phyloP scores from a whole-genome alignment of 1,139 yeast genomes.

The Nakaseomyces delphensis region DNA sequence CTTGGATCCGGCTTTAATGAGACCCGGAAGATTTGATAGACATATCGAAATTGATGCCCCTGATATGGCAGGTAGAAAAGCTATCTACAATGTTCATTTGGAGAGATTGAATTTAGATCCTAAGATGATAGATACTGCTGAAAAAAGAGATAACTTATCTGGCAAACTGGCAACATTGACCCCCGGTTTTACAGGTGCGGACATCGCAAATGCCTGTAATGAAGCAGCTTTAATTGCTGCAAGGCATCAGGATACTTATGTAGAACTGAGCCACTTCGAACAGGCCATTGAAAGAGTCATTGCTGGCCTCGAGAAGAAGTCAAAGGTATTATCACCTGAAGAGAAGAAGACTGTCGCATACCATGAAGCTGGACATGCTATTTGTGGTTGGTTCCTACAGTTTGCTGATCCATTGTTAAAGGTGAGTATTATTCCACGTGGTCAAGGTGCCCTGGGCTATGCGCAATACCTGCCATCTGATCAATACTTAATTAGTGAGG shows the following conservation, averaged over 20 bases:
- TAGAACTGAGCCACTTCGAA: constrained; percentile 58
- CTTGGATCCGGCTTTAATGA: constrained; percentile 62
- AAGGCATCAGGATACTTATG: constrained; percentile 49
- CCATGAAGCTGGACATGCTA: constrained; percentile 80
- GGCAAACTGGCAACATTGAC: constrained; percentile 72
- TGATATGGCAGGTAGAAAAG: constrained; percentile 70
- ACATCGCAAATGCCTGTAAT: constrained; percentile 74
- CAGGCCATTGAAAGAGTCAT: constrained; percentile 75
- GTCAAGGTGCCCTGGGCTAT: constrained; percentile 77
- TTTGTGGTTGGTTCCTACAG: constrained; percentile 68
- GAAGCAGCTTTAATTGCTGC: constrained; percentile 82
- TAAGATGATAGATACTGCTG: constrained; percentile 16
- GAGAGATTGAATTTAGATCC: constrained; percentile 44
- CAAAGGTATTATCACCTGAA: constrained; percentile 56
- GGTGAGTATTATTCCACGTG: constrained; percentile 76
- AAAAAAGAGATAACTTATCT: constrained; percentile 50
- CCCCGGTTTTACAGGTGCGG: constrained; percentile 83
- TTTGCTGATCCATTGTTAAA: constrained; percentile 70
- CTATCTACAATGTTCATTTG: constrained; percentile 63
- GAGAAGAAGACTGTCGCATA: constrained; percentile 72
- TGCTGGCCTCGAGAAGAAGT: constrained; percentile 71
- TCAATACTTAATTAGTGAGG: constrained; percentile 55
- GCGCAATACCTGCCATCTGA: constrained; percentile 79
- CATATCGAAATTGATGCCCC: constrained; percentile 68
- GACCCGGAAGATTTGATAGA: constrained; percentile 83